Conservation (phyloP, 164 flowering plant genomes). For the Paratinospora sagittata region DNA sequence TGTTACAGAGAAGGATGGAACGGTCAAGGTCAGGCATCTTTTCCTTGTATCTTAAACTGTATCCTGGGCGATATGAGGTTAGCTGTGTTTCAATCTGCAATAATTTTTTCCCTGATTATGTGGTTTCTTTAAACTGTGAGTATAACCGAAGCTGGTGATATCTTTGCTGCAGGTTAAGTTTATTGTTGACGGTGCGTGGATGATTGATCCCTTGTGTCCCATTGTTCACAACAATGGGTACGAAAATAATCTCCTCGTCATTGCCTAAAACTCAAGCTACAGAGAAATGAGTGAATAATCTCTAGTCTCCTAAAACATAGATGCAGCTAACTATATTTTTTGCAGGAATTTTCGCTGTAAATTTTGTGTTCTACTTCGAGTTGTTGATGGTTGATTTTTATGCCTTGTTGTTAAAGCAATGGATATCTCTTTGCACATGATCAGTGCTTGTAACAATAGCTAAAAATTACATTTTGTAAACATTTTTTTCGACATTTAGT, state of each 20-base stretch:
- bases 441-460: background rate
- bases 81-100: background rate
- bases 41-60: conserved; percentile 55
- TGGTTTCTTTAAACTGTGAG: background rate
- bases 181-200: conserved; percentile 87
- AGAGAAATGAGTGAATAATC: background rate
- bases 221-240: conserved; percentile 45
- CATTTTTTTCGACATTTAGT: background rate
- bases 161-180: conserved; percentile 65
- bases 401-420: too few relatives aligned
- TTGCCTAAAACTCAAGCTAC: conserved; percentile 24
- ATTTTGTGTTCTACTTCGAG: background rate
- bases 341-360: background rate
- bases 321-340: background rate
- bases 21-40: conserved; percentile 61
- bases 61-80: conserved; percentile 92
- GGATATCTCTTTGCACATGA: too few relatives aligned
- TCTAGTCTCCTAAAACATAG: background rate
- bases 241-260: conserved; percentile 67
- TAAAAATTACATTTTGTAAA: background rate
- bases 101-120: background rate
- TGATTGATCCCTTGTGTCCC: conserved; percentile 78
- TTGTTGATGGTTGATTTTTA: too few relatives aligned
- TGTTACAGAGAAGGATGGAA: conserved; percentile 78
- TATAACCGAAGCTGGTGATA: background rate